Conservation (phyloP, 768 basidiomycete species). For the Cyclocybe cylindracea region DNA sequence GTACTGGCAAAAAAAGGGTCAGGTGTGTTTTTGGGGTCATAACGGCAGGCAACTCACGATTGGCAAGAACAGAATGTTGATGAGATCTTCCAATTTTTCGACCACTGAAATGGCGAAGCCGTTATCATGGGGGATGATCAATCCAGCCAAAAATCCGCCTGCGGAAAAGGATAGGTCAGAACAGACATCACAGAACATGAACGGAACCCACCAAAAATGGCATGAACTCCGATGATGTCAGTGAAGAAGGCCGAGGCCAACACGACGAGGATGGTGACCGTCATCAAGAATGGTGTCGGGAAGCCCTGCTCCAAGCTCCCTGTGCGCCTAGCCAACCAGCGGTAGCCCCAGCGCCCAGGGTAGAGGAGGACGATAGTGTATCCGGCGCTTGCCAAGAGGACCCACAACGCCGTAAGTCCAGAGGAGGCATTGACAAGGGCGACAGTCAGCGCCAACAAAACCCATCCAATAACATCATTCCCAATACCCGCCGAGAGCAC, state of each 20-base stretch:
- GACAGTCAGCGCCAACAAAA: slow-evolving; percentile 80
- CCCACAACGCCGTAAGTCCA: slow-evolving; percentile 78
- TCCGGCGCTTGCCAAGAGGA: slow-evolving; percentile 68
- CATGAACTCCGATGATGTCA: slow-evolving; percentile 79
- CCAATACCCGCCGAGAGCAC: slow-evolving; percentile 83
- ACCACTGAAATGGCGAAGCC: slow-evolving; percentile 80
- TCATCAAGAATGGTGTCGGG: slow-evolving; percentile 79
- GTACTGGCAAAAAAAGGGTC: slow-evolving; percentile 7
- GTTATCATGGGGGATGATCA: slow-evolving; percentile 82
- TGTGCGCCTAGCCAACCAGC: slow-evolving; percentile 65
- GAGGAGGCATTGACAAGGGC: slow-evolving; percentile 79
- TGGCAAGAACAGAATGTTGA: slow-evolving; percentile 73
- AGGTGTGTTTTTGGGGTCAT: slow-evolving; percentile 1
- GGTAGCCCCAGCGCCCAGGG: slow-evolving; percentile 63
- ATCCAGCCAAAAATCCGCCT: slow-evolving; percentile 82
- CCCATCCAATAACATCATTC: slow-evolving; percentile 79
- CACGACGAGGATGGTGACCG: slow-evolving; percentile 71
- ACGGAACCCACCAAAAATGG: slow-evolving; percentile 54
- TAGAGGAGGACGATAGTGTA: slow-evolving; percentile 68
- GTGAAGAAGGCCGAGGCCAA: slow-evolving; percentile 82
- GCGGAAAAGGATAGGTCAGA: slow-evolving; percentile 7
- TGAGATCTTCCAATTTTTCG: slow-evolving; percentile 88
- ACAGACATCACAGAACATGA: neutral
- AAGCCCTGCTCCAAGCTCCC: slow-evolving; percentile 74
- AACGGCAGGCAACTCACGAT: slow-evolving; percentile 48